Evolutionary conservation across 108 stramenopile species (phyloP).

Genomic region (Stephanodiscus minutulus): DNA sequence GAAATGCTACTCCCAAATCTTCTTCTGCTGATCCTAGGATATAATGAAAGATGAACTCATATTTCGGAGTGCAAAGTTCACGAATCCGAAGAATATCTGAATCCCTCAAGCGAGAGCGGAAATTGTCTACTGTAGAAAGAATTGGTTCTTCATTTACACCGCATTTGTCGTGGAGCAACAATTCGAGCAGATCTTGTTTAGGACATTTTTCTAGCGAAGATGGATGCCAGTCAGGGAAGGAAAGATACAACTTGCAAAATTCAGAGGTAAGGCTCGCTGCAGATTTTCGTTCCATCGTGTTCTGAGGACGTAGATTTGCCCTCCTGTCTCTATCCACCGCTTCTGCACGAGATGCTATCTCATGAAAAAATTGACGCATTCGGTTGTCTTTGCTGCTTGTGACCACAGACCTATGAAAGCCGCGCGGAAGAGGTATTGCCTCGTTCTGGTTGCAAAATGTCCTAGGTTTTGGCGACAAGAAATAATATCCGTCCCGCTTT

Average conservation of each 20-base stretch:
- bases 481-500: neutral
- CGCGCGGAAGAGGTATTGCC: no score
- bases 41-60: conserved; percentile 57
- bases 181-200: conserved; percentile 31
- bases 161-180: conserved; percentile 16
- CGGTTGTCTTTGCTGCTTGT: neutral
- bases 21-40: conserved; percentile 57
- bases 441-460: conserved; percentile 5
- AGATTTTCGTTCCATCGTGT: conserved; percentile 7
- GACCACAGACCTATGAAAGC: conserved; percentile 7
- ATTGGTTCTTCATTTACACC: conserved; percentile 19
- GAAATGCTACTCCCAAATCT: conserved; percentile 59
- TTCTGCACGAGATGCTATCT: conserved; percentile 1
- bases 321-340: neutral
- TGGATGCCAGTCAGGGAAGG: conserved; percentile 27
- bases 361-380: conserved; percentile 5
- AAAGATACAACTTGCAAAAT: conserved; percentile 31
- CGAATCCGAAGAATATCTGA: conserved; percentile 23
- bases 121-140: conserved; percentile 17
- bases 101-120: conserved; percentile 19
- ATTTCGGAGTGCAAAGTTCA: conserved; percentile 56
- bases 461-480: neutral
- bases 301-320: neutral
- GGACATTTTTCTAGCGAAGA: conserved; percentile 6
- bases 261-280: conserved; percentile 39